These are phyloP conservation scores for Musa beccarii DNA, from an alignment of 176 grass and related monocot genomes.

Conservation along the genomic window DNA sequence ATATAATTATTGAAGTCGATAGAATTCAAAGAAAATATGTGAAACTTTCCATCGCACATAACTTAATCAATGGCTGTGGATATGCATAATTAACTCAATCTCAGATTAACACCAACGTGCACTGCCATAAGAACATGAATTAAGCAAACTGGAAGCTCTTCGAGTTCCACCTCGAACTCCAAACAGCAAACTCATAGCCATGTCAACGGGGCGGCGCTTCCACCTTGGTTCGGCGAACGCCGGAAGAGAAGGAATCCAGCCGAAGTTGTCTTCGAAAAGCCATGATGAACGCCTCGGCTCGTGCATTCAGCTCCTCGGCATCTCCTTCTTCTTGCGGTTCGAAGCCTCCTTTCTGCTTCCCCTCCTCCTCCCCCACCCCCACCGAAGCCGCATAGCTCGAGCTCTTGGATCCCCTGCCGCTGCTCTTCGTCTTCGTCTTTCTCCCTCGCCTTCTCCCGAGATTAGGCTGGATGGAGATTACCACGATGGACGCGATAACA, in stretches of 20 bases:
- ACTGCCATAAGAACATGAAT: no score
- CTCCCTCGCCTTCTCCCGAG: not conserved
- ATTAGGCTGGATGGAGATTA: slow-evolving; percentile 32
- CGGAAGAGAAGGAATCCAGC: slow-evolving; percentile 57
- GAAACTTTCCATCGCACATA: no score
- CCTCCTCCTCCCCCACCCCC: not conserved
- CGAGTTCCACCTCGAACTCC: no score
- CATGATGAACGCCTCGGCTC: slow-evolving; percentile 79
- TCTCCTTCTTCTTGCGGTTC: slow-evolving; percentile 6
- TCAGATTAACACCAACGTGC: no score
- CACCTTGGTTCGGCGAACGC: not conserved
- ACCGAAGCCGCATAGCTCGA: not conserved
- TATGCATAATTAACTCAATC: no score
- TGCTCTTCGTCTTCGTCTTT: not conserved
- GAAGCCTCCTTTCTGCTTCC: not conserved
- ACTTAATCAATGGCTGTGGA: no score
- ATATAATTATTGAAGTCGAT: no score
- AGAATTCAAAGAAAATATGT: no score
- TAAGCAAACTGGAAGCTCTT: no score
- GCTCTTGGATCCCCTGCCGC: no score
- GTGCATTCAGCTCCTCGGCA: slow-evolving; percentile 59
- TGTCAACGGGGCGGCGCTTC: no score
- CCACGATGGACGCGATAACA: slow-evolving; percentile 75
- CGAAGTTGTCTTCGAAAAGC: slow-evolving; percentile 73
- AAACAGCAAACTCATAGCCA: no score